Evolutionary conservation across 768 basidiomycete species (phyloP).

Genomic region (Leccinum sublutescens): DNA sequence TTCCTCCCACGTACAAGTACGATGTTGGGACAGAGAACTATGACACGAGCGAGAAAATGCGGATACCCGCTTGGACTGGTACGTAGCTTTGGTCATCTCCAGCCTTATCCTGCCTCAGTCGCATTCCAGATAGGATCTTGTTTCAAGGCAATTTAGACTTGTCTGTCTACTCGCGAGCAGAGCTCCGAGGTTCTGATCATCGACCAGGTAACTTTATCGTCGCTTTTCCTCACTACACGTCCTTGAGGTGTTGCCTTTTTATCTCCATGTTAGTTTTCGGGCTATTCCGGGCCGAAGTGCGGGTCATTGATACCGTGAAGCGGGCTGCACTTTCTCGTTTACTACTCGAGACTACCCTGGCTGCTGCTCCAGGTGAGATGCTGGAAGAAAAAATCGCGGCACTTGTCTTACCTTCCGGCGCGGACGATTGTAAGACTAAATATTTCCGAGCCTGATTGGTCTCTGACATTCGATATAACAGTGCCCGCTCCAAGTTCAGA

Average conservation of each 20-base stretch:
- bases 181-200: conserved; percentile 92
- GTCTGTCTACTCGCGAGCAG: conserved; percentile 77
- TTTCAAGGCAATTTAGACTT: conserved; percentile 80
- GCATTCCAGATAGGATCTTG: conserved; percentile 80
- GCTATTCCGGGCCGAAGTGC: conserved; percentile 73
- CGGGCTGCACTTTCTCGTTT: conserved; percentile 66
- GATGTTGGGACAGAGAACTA: conserved; percentile 80
- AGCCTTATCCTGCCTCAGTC: conserved; percentile 5
- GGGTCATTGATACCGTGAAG: conserved; percentile 76
- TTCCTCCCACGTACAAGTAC: conserved; percentile 94
- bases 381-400: conserved; percentile 69
- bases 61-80: conserved; percentile 99
- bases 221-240: neutral
- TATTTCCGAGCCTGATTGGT: neutral
- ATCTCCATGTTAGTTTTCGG: conserved; percentile 63
- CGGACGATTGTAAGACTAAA: conserved; percentile 30
- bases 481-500: conserved; percentile 88
- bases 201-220: conserved; percentile 63
- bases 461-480: conserved; percentile 29
- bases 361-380: conserved; percentile 62
- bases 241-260: neutral
- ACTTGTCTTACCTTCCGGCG: conserved; percentile 48
- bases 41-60: conserved; percentile 94
- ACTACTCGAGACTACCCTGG: conserved; percentile 61
- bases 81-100: conserved; percentile 15